These are phyloP conservation scores for Talaromyces sp. DNA, from an alignment of 2,329 filamentous ascomycete genomes.

Conservation along the genomic window DNA sequence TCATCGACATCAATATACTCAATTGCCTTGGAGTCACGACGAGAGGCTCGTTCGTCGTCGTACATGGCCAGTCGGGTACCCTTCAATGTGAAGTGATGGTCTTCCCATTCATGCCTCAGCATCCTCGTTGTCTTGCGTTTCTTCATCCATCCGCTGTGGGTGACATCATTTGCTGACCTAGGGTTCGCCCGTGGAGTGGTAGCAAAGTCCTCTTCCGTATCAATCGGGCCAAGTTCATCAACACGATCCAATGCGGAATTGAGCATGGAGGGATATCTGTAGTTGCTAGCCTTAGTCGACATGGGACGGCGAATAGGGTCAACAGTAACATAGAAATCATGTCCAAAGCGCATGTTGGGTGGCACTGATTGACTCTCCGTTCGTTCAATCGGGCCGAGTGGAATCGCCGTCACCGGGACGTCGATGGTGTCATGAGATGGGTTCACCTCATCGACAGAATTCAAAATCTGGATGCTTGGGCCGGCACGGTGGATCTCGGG, in stretches of 20 bases:
- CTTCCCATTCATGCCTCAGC: slow-evolving; percentile 89
- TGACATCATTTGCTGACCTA: slow-evolving; percentile 47
- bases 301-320: no score
- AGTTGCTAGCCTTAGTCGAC: no score
- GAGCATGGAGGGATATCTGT: no score
- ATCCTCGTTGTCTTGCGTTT: slow-evolving; percentile 87
- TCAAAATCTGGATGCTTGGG: no score
- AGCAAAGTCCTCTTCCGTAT: slow-evolving; percentile 26
- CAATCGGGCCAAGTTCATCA: slow-evolving; percentile 37
- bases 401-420: no score
- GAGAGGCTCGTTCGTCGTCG: slow-evolving; percentile 27
- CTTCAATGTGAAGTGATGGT: slow-evolving; percentile 82
- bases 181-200: background rate
- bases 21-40: slow-evolving; percentile 26
- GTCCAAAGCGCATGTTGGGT: no score
- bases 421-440: no score
- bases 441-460: no score
- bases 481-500: no score
- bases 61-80: slow-evolving; percentile 59
- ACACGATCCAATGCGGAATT: slow-evolving; percentile 31
- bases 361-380: no score
- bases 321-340: no score
- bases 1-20: slow-evolving; percentile 39
- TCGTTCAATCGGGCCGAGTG: no score
- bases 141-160: slow-evolving; percentile 85